Conservation (phyloP, 2,329 filamentous ascomycete species). For the Leptodontidium sp. region DNA sequence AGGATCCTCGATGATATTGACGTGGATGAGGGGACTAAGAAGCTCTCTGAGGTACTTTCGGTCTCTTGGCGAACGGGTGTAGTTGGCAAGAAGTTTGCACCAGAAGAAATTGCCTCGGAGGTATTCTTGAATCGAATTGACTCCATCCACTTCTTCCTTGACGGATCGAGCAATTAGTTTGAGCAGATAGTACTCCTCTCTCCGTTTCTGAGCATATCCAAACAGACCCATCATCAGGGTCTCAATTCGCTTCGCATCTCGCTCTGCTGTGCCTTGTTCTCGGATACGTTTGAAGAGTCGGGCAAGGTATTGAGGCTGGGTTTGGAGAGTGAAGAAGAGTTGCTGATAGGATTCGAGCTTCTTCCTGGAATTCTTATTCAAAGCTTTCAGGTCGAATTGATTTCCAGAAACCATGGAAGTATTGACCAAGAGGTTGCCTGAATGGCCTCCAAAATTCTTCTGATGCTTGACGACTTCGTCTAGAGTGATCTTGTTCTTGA, state of each 20-base stretch:
- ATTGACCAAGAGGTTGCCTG: conserved; percentile 85
- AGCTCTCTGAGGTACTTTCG: conserved; percentile 91
- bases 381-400: conserved; percentile 93
- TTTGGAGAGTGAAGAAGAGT: conserved; percentile 96
- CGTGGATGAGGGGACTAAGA: conserved; percentile 83
- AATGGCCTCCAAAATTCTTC: conserved; percentile 91
- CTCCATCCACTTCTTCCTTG: conserved; percentile 83
- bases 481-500: conserved; percentile 99
- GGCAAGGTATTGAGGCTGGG: conserved; percentile 93
- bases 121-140: conserved; percentile 81
- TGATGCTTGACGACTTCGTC: conserved; percentile 98
- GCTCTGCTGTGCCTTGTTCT: conserved; percentile 85
- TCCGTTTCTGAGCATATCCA: conserved; percentile 94
- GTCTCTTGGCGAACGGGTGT: conserved; percentile 89
- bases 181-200: conserved; percentile 95
- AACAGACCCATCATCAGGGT: conserved; percentile 96
- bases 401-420: conserved; percentile 88
- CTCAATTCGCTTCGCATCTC: conserved; percentile 91
- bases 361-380: conserved; percentile 95
- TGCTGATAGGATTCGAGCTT: conserved; percentile 98
- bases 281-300: conserved; percentile 85
- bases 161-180: conserved; percentile 86
- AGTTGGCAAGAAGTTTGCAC: conserved; percentile 84
- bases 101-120: conserved; percentile 92
- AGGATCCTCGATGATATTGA: conserved; percentile 92